Evolutionary conservation across 179 eudicot species (phyloP), one percentile per base, ranked within the genome.

Genomic region (Carnegiea gigantea): DNA sequence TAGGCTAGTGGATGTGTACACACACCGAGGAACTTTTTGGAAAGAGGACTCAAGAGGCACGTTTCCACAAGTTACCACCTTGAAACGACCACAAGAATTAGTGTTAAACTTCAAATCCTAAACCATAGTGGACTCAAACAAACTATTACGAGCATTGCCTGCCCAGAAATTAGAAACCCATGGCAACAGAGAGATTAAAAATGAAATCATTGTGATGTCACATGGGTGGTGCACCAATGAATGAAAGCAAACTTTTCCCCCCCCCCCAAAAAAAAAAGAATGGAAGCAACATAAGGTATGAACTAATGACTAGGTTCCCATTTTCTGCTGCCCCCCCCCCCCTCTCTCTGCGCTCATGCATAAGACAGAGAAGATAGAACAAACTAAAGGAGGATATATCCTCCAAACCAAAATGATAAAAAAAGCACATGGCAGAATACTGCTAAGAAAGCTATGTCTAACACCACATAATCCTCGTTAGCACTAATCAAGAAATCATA

Each of bases 61-160:
- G 84, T 92, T 95, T 76, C 98, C 98, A 83, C 98, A 95, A 26
- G 98, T 95, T 72, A 95, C 98, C 82, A 95, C 98, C 98, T 95
- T 53, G 80, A 87, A 80, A 77, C 78, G 3, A 51, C 57, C 77
- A 12, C 15, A 49, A 77, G 20, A 18, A 51, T 21, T 51, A 38
- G 46, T 51, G 30, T 62, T 40, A 36, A 51, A 70, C n/a, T 36
- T 74, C 24, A 2, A 51, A 51, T 51, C 17, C 18, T 9, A 51
- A 51, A 51, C 57, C 57, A 51, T 13, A 51, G 6, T 51, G 15
- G 18, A 40, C 9, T 9, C 44, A 40, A 17, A 51, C 57, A 51
- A 40, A 51, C 57, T 9, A 51, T 11, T 51, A 17, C 3, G 18
- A 51, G 17, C 57, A 51, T 51, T 51, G 57, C 18, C 57, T 13